Base-by-base conservation (phyloP, 257 asterid genomes). In the Penstemon davidsonii region DNA sequence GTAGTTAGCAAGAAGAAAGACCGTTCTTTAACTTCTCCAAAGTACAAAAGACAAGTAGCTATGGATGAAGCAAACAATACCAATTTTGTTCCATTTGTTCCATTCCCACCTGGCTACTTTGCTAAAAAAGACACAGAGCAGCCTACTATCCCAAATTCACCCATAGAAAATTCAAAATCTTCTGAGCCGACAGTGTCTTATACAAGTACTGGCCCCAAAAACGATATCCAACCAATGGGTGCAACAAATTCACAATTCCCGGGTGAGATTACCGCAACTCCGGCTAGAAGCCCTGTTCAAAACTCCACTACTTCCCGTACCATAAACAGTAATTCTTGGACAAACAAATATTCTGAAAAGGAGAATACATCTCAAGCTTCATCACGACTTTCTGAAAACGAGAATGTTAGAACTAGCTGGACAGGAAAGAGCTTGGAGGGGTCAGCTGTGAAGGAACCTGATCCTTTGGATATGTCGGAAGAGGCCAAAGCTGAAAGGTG, bases 401-500 rank as follows among this genome's bases (percentile, higher is more conserved):
- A 72, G 75, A 75, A 65, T 46, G 54, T 54, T 46, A 67, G 52
- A 58, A 70, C 76, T 75, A 75, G 87, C 33, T 80, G 89, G 95
- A 62, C 71, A 1, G 88, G 86, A 8, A 81, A 67, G 72, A 88
- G 90, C 81, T 82, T 86, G 79, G 97, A 90, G 73, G 97, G 92
- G 15, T 90, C 97, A 9, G 95, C 84, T 25, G 89, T 86, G 80
- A 90, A 80, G 79, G 96, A 88, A 76, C 8, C 85, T 0, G 92
- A 86, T 76, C 90, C 86, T 12, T 70, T 93, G 42, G 99, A 93
- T 79, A 88, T 90, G 99, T 93, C 99, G 1, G 97, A 93, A 78
- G 99, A 93, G 79, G 99, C 97, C 44, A 93, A 90, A 81, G 86
- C 97, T 7, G 96, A 93, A 69, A 82, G 97, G 69, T 93, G 99